Percentiles rank a stretch among this genome's conserved stretches.
phyloP scores from a whole-genome alignment of 306 rosid species.

The Mimosa bimucronata region DNA sequence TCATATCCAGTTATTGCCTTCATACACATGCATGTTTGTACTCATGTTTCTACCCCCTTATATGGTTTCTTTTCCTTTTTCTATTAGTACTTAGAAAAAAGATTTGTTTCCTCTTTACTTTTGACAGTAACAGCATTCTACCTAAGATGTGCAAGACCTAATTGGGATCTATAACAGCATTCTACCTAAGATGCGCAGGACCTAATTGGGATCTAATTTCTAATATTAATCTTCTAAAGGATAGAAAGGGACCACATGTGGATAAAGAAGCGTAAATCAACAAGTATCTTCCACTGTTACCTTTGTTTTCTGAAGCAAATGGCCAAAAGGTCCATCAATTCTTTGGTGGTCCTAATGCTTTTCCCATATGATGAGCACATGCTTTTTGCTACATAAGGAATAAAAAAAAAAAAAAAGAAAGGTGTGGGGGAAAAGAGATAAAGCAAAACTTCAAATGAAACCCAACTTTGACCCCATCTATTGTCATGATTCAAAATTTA shows the following conservation, averaged over 20 bases:
- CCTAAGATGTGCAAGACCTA: slow-evolving; percentile 34
- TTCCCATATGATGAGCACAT: slow-evolving; percentile 47
- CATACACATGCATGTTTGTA: slow-evolving; percentile 46
- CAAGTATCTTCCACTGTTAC: slow-evolving; percentile 42
- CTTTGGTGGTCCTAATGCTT: slow-evolving; percentile 53
- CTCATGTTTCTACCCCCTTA: slow-evolving; percentile 8
- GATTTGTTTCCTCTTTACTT: slow-evolving; percentile 20
- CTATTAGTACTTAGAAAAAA: slow-evolving; percentile 27
- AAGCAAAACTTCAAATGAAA: slow-evolving; percentile 12
- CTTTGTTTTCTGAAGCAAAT: slow-evolving; percentile 48
- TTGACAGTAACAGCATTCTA: slow-evolving; percentile 33
- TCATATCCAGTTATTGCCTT: slow-evolving; percentile 27
- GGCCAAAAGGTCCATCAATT: slow-evolving; percentile 50
- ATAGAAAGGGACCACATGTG: slow-evolving; percentile 51
- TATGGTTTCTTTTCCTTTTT: slow-evolving; percentile 25
- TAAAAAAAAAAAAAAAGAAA: slow-evolving; percentile 1
- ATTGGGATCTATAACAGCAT: slow-evolving; percentile 22
- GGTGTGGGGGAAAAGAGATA: background rate
- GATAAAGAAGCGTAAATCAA: slow-evolving; percentile 34
- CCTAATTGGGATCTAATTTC: slow-evolving; percentile 30
- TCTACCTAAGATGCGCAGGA: slow-evolving; percentile 34
- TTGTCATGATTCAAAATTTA: slow-evolving; percentile 21
- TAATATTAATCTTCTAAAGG: slow-evolving; percentile 28
- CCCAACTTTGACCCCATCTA: slow-evolving; percentile 2
- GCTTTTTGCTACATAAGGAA: slow-evolving; percentile 35